These are phyloP conservation scores for Solanum tacnaense DNA, from an alignment of 257 asterid species.

Conservation along the genomic window DNA sequence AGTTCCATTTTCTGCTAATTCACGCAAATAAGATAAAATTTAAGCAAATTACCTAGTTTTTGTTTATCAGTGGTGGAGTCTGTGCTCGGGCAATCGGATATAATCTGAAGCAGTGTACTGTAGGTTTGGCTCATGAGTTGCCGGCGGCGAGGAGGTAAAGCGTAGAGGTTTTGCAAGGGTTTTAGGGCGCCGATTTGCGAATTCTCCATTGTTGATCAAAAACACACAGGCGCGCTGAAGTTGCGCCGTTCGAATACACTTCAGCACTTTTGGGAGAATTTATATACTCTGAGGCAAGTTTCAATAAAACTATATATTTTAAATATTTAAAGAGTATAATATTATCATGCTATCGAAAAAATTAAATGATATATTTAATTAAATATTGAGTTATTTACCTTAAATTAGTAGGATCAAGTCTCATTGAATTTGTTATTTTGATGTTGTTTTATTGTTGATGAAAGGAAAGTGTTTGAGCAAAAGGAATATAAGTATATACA, in stretches of 20 bases:
- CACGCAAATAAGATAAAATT: neutral
- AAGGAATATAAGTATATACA: neutral
- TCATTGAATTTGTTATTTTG: neutral
- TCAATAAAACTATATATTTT: too few relatives aligned
- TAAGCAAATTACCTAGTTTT: conserved; percentile 26
- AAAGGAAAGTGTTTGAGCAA: neutral
- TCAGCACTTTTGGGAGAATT: neutral
- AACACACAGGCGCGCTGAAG: neutral
- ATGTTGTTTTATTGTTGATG: neutral
- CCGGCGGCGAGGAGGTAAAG: conserved; percentile 28
- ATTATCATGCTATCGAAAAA: neutral
- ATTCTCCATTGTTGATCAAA: conserved; percentile 26
- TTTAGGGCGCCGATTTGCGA: conserved; percentile 16
- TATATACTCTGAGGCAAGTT: neutral
- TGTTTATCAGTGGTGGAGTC: conserved; percentile 4
- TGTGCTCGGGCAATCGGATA: conserved; percentile 28
- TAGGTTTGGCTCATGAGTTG: conserved; percentile 55
- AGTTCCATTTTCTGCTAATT: neutral
- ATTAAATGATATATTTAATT: too few relatives aligned
- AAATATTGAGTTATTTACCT: neutral
- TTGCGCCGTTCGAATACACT: neutral
- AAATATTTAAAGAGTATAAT: too few relatives aligned
- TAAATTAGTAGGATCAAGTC: neutral
- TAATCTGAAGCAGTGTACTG: conserved; percentile 20
- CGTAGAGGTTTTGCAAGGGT: conserved; percentile 10